A percentile compares a stretch with the other conserved stretches of the same genome.
phyloP scores from a whole-genome alignment of 2,329 filamentous ascomycete species.

The Arthrobotrys megalospora region DNA sequence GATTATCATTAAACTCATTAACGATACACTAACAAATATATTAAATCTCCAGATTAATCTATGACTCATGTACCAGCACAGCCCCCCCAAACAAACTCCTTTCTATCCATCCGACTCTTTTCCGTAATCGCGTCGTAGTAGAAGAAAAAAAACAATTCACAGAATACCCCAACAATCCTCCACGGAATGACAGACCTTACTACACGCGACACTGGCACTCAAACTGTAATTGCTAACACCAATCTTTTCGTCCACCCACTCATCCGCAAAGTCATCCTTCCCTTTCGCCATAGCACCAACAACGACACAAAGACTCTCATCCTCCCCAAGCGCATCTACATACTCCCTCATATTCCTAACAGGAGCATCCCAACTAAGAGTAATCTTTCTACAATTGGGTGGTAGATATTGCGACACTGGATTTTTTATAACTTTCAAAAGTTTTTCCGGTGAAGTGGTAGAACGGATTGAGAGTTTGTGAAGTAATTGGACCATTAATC shows the following conservation, averaged over 20 bases:
- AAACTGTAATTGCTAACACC: constrained; percentile 98
- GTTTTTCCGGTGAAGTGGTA: constrained; percentile 96
- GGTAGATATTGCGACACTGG: constrained; percentile 97
- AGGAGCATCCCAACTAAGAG: constrained; percentile 91
- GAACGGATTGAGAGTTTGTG: constrained; percentile 96
- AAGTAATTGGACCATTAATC: constrained; percentile 97
- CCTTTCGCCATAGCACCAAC: constrained; percentile 99
- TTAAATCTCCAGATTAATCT: not conserved
- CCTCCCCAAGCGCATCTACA: constrained; percentile 80
- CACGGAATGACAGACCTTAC: constrained; percentile 98
- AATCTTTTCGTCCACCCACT: constrained; percentile 95
- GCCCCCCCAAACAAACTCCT: no score
- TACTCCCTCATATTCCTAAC: constrained; percentile 92
- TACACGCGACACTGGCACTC: constrained; percentile 97
- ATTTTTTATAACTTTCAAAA: constrained; percentile 97
- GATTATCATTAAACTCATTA: not conserved
- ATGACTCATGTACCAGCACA: no score
- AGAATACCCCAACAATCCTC: constrained; percentile 97
- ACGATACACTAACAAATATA: not conserved
- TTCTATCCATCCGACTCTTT: not conserved
- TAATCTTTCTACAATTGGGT: constrained; percentile 97
- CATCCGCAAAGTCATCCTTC: constrained; percentile 92
- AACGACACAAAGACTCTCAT: constrained; percentile 97
- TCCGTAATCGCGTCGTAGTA: not conserved
- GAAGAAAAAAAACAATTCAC: constrained; percentile 67